These are phyloP conservation scores for Talaromyces stipitatus DNA, from an alignment of 495 filamentous ascomycete species.

Conservation along the genomic window DNA sequence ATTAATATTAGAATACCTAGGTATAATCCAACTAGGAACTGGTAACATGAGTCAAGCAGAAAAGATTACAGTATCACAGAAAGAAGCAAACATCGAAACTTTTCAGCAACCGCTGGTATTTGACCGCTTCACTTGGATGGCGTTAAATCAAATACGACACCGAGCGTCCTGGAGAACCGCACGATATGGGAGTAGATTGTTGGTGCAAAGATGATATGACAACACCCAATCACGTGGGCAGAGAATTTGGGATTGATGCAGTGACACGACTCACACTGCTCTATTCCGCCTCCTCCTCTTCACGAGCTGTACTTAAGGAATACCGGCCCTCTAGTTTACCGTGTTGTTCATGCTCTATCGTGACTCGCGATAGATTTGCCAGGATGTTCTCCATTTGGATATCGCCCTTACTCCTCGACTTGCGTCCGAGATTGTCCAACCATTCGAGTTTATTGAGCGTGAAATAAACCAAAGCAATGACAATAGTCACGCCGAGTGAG, in stretches of 20 bases:
- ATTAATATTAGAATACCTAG: neutral
- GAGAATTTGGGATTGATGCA: neutral
- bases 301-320: constrained; percentile 31
- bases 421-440: constrained; percentile 65
- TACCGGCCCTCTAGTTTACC: constrained; percentile 32
- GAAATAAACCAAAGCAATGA: constrained; percentile 70
- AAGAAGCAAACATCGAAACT: no score
- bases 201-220: neutral
- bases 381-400: constrained; percentile 71
- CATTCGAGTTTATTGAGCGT: constrained; percentile 57
- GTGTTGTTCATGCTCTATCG: constrained; percentile 58
- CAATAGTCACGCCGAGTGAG: constrained; percentile 64
- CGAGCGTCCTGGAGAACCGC: neutral
- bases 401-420: constrained; percentile 58
- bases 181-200: neutral
- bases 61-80: neutral
- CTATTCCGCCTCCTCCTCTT: constrained; percentile 28
- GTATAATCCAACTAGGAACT: neutral
- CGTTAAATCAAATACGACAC: neutral
- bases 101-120: neutral
- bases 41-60: neutral
- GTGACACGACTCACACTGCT: neutral
- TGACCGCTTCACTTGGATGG: neutral
- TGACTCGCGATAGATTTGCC: constrained; percentile 58
- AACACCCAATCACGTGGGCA: neutral